Evolutionary conservation across 345 rosid species (phyloP), one percentile per base, ranked within the genome.

Genomic region (Ceriops decandra): DNA sequence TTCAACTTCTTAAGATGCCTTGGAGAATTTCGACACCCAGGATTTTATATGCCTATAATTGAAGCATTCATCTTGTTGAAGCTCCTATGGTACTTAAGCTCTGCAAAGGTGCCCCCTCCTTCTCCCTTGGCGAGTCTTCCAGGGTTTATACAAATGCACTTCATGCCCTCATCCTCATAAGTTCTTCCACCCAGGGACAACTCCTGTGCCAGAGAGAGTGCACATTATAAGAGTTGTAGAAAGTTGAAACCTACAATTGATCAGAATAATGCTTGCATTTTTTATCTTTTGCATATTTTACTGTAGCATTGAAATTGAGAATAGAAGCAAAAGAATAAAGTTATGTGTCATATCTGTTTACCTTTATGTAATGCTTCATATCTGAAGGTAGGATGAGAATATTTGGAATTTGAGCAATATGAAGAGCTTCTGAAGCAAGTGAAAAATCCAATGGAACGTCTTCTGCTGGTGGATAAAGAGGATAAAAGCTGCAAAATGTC

Each of bases 61-160:
- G 95, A 88, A 70, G 89, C 95, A 35, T 81, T 81, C 69, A 87
- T 80, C 52, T 70, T 84, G 64, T 88, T 87, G 27, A 87, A 83
- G 76, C 80, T 72, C 8, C 90, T 88, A 20, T 71, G 72, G 77
- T 82, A 90, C 68, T 77, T 68, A 57, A 91, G 85, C 83, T 91
- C 95, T 10, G 71, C 91, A 62, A 95, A 95, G 65, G 95, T 93
- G 69, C 98, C 93, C 0, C 85, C 95, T 0, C 93, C 89, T 83
- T 87, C 93, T 72, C 97, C 98, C 78, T 88, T 88, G 38, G 96
- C 83, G 47, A 88, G 74, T 79, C 95, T 85, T 76, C 97, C 96
- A 0, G 98, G 98, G 79, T 93, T 91, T 59, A 91, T 77, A 61
- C 96, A 91, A 21, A 88, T 70, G 67, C 95, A 89, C 76, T 85